A percentile compares a stretch with the other conserved stretches of the same genome.
These are phyloP conservation scores for Taphrina deformans DNA, from an alignment of 1,139 yeast species.

Conservation along the genomic window DNA sequence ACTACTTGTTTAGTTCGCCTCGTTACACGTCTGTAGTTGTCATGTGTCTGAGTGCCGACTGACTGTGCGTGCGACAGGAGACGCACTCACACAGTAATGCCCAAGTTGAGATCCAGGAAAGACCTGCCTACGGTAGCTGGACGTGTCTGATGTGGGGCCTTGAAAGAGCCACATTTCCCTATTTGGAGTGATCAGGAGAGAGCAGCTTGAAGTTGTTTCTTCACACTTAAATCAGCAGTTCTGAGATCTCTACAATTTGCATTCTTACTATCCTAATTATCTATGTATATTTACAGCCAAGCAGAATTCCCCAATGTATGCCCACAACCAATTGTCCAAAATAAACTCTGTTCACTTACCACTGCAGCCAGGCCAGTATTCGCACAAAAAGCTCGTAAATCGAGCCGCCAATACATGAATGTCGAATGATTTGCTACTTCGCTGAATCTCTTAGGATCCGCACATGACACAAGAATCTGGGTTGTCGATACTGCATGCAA, in stretches of 20 bases:
- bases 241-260: background rate
- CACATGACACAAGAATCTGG: constrained; percentile 99
- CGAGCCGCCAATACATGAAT: background rate
- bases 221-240: no score
- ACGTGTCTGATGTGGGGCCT: background rate
- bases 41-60: no score
- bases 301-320: background rate
- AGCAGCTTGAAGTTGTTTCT: background rate
- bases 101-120: background rate
- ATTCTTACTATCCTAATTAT: background rate
- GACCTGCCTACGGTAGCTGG: no score
- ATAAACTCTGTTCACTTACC: background rate
- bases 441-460: constrained; percentile 62
- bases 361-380: background rate
- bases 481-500: constrained; percentile 95
- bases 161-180: background rate
- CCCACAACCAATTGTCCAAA: no score
- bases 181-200: background rate
- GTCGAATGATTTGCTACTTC: background rate
- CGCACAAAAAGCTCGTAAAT: background rate
- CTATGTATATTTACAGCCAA: background rate
- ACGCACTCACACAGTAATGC: no score
- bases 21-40: no score
- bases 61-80: no score
- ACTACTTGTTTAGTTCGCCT: no score